phyloP scores from a whole-genome alignment of 371 early-diverging fungal species.

The Apophysomyces sp. region DNA sequence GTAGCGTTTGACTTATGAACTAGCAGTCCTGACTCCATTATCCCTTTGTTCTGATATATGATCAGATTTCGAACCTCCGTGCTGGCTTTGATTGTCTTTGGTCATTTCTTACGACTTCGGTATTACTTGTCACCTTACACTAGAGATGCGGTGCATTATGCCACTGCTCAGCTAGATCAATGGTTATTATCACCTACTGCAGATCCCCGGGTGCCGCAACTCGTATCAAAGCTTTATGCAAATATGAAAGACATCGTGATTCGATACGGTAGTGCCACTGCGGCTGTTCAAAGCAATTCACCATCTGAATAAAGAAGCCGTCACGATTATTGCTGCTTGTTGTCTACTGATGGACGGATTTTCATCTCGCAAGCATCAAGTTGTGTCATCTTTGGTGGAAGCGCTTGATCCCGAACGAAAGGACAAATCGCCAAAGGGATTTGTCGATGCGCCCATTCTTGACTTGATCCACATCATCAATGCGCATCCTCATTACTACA shows the following conservation, averaged over 20 bases:
- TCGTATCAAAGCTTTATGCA: constrained; percentile 44
- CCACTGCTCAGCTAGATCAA: constrained; percentile 51
- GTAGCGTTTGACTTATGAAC: constrained; percentile 3
- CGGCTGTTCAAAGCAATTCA: not conserved
- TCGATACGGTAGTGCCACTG: constrained; percentile 46
- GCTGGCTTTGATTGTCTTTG: constrained; percentile 74
- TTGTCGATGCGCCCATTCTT: constrained; percentile 59
- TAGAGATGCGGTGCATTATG: constrained; percentile 51
- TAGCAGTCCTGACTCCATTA: not conserved
- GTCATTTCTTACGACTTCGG: constrained; percentile 81
- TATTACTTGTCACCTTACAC: constrained; percentile 71
- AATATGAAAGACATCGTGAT: constrained; percentile 49
- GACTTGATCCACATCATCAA: constrained; percentile 55
- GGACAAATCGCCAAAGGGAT: constrained; percentile 67
- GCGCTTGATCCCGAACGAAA: constrained; percentile 52
- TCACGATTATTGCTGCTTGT: not conserved
- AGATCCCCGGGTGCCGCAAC: constrained; percentile 22
- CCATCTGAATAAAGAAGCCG: not conserved
- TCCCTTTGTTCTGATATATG: not conserved
- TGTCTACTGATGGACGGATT: constrained; percentile 5
- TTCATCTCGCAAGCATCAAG: constrained; percentile 35
- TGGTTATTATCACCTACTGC: constrained; percentile 50
- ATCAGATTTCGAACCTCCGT: constrained; percentile 72
- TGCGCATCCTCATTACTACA: constrained; percentile 55
- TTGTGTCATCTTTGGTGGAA: constrained; percentile 45